Evolutionary conservation across 2,329 filamentous ascomycete genomes (phyloP), one percentile per base, ranked within the genome.

Genomic region (Claviceps sorghi): DNA sequence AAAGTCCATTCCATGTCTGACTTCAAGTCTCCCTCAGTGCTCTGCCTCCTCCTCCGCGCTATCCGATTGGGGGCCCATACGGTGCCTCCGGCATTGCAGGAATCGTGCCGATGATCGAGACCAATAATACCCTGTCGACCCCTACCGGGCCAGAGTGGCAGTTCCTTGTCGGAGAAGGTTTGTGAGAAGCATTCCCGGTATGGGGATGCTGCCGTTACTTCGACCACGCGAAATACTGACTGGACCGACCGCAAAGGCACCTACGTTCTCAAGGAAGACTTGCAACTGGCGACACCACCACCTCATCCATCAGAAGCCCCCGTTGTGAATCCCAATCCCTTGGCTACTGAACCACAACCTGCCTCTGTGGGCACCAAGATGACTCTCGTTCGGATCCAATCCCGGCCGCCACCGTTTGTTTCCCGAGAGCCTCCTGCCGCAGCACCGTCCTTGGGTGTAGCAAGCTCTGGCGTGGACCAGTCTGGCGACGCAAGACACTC

Each of bases 281-380:
- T 98, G 30, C 85, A 89, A 59, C 83, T 98, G 53, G 91, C 93
- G 45, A 96, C 90, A 36, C 93, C 93, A 53, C 91, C 91, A 57
- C 90, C 90, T 15, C 93, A 98, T 69, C 93, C 93, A 22, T 95
- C 90, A 55, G 93, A 98, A 73, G 83, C 88, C 13, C 90, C 89
- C 22, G 72, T 90, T 42, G 71, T 86, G 53, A 96, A 94, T 63
- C 85, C 87, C 45, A 98, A 97, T 63, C 93, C 93, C 29, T 79
- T 98, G 43, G 84, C 88, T 41, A 96, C 91, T 6, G 85, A 78
- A 19, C 84, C 89, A 5, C 82, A 84, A 51, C 87, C 90, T n/a
- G 88, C 88, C 3, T 89, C 84, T 1, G 77, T 81, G 5, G 93
- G 93, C 52, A 91, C 90, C 38, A 93, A 86, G 65, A 67, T 97